Evolutionary conservation across 352 stramenopile genomes (phyloP).

Genomic region (Phytophthora parvispora): DNA sequence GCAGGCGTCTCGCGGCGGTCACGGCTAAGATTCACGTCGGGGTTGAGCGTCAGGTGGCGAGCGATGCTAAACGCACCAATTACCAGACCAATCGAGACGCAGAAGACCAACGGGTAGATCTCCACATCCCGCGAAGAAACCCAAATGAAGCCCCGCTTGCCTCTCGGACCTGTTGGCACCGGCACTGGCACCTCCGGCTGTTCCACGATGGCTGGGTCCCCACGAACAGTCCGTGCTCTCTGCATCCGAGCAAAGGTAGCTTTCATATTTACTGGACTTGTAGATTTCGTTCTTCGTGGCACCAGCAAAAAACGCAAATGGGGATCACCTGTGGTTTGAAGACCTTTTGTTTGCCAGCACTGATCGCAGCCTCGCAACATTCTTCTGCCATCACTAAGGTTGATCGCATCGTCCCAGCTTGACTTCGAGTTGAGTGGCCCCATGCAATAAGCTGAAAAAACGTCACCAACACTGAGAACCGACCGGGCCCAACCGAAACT

Average conservation of each 20-base stretch:
- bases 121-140: conserved; percentile 40
- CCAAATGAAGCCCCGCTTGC: conserved; percentile 27
- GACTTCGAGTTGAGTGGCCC: no score
- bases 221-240: conserved; percentile 16
- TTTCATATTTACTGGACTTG: conserved; percentile 18
- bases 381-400: not conserved
- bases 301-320: conserved; percentile 5
- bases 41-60: conserved; percentile 36
- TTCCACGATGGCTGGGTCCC: conserved; percentile 11
- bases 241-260: conserved; percentile 20
- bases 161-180: conserved; percentile 22
- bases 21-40: conserved; percentile 42
- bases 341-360: not conserved
- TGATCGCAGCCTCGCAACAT: conserved; percentile 6
- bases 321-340: not conserved
- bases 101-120: conserved; percentile 44
- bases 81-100: conserved; percentile 23
- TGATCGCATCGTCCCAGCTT: not conserved
- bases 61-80: conserved; percentile 29
- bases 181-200: conserved; percentile 31
- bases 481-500: no score
- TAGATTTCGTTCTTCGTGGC: not conserved
- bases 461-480: no score
- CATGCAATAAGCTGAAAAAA: no score
- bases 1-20: conserved; percentile 36